phyloP scores from a whole-genome alignment of 78 protist species.

The Dictyostelium brefeldianum region DNA sequence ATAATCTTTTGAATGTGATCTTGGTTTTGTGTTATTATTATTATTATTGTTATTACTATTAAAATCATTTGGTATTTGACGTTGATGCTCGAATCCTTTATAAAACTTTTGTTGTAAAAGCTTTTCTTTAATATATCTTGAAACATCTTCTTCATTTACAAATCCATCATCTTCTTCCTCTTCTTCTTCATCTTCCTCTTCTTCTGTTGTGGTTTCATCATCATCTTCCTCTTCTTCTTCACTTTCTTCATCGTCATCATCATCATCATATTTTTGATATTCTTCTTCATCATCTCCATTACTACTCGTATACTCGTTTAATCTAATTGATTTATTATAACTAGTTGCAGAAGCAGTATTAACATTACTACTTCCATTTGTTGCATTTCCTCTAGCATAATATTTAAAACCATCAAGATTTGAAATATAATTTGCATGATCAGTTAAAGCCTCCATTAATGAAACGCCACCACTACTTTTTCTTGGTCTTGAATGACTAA shows the following conservation, averaged over 20 bases:
- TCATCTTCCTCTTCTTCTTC: background rate
- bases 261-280: background rate
- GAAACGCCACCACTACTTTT: background rate
- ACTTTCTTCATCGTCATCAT: background rate
- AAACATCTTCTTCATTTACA: constrained; percentile 42
- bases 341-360: background rate
- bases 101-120: constrained; percentile 18
- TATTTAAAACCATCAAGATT: background rate
- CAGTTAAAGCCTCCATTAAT: background rate
- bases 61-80: background rate
- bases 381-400: background rate
- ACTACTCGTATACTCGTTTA: constrained; percentile 24
- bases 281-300: background rate
- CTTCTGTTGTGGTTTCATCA: background rate
- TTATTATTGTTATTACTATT: background rate
- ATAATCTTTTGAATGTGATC: constrained; percentile 8
- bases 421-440: constrained; percentile 26
- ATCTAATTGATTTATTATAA: background rate
- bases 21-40: background rate
- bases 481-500: constrained; percentile 25
- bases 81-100: constrained; percentile 24
- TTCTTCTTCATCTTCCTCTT: constrained; percentile 34
- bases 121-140: constrained; percentile 8
- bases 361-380: background rate
- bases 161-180: constrained; percentile 45